Conservation (phyloP, 176 grass and related monocot species). For the Alloteropsis semialata region DNA sequence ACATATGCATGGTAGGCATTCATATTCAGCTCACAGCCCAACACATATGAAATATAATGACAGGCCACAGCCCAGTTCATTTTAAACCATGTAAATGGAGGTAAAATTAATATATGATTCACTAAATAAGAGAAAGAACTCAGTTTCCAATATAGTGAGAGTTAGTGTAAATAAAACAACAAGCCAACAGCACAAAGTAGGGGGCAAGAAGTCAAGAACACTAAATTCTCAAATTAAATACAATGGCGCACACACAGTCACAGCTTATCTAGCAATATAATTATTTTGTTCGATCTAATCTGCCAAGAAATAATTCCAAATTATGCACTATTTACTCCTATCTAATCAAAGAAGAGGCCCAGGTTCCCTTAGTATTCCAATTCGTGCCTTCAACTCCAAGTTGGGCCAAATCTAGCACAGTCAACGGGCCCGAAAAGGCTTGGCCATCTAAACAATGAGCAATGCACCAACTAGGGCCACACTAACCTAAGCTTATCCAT, state of each 20-base stretch:
- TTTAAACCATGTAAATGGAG: neutral
- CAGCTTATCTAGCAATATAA: neutral
- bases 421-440: neutral
- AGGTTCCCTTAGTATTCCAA: neutral
- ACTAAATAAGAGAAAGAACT: neutral
- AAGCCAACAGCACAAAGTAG: neutral
- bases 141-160: neutral
- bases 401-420: conserved; percentile 18
- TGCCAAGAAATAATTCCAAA: neutral
- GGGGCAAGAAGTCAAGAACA: too few relatives aligned
- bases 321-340: neutral
- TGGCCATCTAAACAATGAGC: neutral
- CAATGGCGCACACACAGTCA: neutral
- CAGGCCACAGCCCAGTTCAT: neutral
- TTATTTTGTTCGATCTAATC: neutral
- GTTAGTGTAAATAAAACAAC: neutral
- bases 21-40: neutral
- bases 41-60: neutral
- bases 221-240: too few relatives aligned
- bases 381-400: neutral
- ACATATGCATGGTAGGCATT: neutral
- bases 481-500: neutral
- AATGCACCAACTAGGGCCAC: neutral
- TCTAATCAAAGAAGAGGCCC: neutral
- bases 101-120: neutral